These are phyloP conservation scores for Canna indica DNA, from an alignment of 176 grass and related monocot genomes.

Conservation along the genomic window DNA sequence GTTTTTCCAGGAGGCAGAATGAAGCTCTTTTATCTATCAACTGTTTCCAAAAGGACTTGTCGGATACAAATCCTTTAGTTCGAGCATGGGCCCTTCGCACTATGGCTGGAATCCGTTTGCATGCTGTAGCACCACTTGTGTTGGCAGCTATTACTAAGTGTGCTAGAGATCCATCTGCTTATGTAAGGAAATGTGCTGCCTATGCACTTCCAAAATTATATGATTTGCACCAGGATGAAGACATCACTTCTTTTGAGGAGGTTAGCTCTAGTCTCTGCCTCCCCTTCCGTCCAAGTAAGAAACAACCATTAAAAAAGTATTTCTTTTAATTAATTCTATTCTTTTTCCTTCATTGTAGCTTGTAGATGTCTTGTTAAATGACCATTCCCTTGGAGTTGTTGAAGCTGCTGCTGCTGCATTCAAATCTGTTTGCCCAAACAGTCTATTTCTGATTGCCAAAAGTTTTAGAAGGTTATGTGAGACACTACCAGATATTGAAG, in stretches of 20 bases:
- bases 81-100: conserved; percentile 89
- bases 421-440: conserved; percentile 58
- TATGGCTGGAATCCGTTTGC: conserved; percentile 82
- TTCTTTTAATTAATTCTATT: neutral
- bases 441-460: conserved; percentile 52
- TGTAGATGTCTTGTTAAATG: conserved; percentile 58
- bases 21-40: conserved; percentile 95
- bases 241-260: conserved; percentile 41
- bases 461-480: conserved; percentile 72
- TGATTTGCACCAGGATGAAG: conserved; percentile 71
- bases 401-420: conserved; percentile 74
- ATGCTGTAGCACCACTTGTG: conserved; percentile 67
- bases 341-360: conserved; percentile 30
- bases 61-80: conserved; percentile 86
- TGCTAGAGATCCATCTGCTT: conserved; percentile 70
- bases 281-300: neutral
- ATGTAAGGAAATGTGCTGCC: conserved; percentile 85
- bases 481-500: conserved; percentile 82
- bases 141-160: conserved; percentile 67
- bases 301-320: neutral
- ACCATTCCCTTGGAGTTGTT: conserved; percentile 63
- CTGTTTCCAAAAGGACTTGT: conserved; percentile 93
- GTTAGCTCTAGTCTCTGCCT: conserved; percentile 17
- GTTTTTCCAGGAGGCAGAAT: conserved; percentile 59
- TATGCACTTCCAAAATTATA: conserved; percentile 72